Percentiles rank a stretch among this genome's conserved stretches.
Conservation (phyloP, 495 filamentous ascomycete species). For the Symbiotaphrina buchneri region DNA sequence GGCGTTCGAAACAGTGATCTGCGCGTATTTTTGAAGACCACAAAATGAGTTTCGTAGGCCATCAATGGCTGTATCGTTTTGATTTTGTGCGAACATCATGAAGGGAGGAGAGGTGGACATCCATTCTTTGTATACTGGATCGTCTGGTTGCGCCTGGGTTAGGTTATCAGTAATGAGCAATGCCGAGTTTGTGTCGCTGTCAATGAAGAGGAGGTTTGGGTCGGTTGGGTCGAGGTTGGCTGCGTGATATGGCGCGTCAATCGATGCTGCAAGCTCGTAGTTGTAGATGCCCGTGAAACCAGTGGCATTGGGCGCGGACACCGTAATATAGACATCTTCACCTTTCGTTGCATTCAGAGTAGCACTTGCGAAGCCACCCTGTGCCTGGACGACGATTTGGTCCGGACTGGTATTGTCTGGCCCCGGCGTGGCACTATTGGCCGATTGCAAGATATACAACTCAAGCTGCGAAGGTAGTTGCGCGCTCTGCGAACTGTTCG, state of each 20-base stretch:
- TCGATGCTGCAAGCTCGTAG: slow-evolving; percentile 66
- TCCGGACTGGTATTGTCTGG: slow-evolving; percentile 21
- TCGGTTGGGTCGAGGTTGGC: slow-evolving; percentile 18
- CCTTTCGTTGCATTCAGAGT: slow-evolving; percentile 22
- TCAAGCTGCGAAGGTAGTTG: slow-evolving; percentile 41
- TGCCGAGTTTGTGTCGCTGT: slow-evolving; percentile 56
- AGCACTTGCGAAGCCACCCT: slow-evolving; percentile 39
- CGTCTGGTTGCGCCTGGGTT: slow-evolving; percentile 20
- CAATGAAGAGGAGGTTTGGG: slow-evolving; percentile 42
- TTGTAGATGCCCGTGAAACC: slow-evolving; percentile 38
- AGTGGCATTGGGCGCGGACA: slow-evolving; percentile 41
- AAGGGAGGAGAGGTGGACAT: slow-evolving; percentile 30
- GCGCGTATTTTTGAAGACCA: slow-evolving; percentile 36
- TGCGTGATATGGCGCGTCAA: slow-evolving; percentile 45
- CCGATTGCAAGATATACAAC: slow-evolving; percentile 50
- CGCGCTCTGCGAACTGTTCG: slow-evolving; percentile 12
- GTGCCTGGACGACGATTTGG: slow-evolving; percentile 16
- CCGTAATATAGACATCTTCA: slow-evolving; percentile 49
- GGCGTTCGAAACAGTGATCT: slow-evolving; percentile 16
- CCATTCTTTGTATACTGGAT: slow-evolving; percentile 23
- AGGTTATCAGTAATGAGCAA: slow-evolving; percentile 54
- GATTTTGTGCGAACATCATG: slow-evolving; percentile 55
- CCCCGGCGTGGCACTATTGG: slow-evolving; percentile 43
- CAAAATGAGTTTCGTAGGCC: slow-evolving; percentile 60
- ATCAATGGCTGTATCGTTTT: slow-evolving; percentile 27